phyloP scores from a whole-genome alignment of 495 filamentous ascomycete genomes.

The Pyrenula massariospora region DNA sequence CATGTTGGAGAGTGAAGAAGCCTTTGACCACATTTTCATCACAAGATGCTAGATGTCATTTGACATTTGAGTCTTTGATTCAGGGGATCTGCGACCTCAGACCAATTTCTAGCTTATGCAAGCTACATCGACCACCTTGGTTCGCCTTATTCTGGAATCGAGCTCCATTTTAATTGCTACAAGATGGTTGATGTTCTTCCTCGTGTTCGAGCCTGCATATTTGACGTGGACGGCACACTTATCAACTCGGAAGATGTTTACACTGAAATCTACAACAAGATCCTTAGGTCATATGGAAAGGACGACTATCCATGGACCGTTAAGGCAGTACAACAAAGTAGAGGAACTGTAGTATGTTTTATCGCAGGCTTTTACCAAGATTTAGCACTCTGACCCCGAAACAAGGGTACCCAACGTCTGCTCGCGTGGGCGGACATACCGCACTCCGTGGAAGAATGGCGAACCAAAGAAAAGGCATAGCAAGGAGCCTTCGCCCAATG shows the following conservation, averaged over 20 bases:
- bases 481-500: neutral
- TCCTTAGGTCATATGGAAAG: constrained; percentile 19
- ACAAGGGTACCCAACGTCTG: constrained; percentile 9
- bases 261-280: constrained; percentile 17
- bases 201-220: constrained; percentile 28
- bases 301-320: constrained; percentile 7
- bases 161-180: too few relatives aligned
- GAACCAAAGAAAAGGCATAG: neutral
- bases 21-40: too few relatives aligned
- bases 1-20: too few relatives aligned
- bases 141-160: too few relatives aligned
- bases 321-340: constrained; percentile 16
- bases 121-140: too few relatives aligned
- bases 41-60: too few relatives aligned
- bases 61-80: too few relatives aligned
- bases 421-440: constrained; percentile 1
- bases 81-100: too few relatives aligned
- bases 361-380: neutral
- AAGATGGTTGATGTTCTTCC: neutral
- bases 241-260: constrained; percentile 32
- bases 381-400: neutral
- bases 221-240: constrained; percentile 31
- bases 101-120: too few relatives aligned
- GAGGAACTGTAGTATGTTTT: constrained; percentile 9
- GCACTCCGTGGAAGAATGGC: neutral